Conservation (phyloP, 164 flowering plant genomes). For the Vitis labrusca region DNA sequence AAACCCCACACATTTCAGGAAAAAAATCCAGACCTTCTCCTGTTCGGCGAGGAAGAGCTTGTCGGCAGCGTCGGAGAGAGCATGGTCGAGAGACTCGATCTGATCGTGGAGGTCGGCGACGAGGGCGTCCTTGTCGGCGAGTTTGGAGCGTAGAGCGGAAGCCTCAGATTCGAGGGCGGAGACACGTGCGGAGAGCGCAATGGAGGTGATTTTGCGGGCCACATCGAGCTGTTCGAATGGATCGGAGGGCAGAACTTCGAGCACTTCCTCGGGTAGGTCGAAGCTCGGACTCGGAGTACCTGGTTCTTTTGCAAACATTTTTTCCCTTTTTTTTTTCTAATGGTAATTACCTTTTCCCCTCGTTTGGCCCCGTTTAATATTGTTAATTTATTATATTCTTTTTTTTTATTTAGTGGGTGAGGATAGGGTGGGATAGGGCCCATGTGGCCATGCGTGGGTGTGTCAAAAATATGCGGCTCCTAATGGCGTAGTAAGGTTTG, state of each 20-base stretch:
- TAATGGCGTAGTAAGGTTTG: neutral
- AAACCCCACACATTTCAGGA: neutral
- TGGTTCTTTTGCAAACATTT: constrained; percentile 29
- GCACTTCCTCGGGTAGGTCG: constrained; percentile 73
- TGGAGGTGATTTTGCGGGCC: constrained; percentile 93
- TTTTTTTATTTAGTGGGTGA: neutral
- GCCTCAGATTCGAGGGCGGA: constrained; percentile 70
- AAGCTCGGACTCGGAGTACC: constrained; percentile 34
- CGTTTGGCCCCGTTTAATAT: neutral
- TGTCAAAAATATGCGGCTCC: neutral
- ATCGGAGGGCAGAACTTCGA: constrained; percentile 69
- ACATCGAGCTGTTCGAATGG: constrained; percentile 92
- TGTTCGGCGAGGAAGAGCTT: constrained; percentile 49
- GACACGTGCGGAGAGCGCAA: constrained; percentile 85
- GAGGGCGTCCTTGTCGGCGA: constrained; percentile 56
- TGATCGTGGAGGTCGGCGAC: constrained; percentile 64
- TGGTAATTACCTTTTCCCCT: neutral
- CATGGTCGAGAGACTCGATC: constrained; percentile 61
- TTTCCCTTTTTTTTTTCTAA: neutral
- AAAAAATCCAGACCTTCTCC: constrained; percentile 50
- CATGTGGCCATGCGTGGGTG: neutral
- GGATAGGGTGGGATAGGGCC: too few species aligned
- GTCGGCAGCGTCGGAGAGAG: constrained; percentile 56
- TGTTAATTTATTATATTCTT: neutral
- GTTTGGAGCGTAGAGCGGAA: constrained; percentile 37